These are phyloP conservation scores for Coniochaeta hoffmannii DNA, from an alignment of 2,329 filamentous ascomycete species.

Conservation along the genomic window DNA sequence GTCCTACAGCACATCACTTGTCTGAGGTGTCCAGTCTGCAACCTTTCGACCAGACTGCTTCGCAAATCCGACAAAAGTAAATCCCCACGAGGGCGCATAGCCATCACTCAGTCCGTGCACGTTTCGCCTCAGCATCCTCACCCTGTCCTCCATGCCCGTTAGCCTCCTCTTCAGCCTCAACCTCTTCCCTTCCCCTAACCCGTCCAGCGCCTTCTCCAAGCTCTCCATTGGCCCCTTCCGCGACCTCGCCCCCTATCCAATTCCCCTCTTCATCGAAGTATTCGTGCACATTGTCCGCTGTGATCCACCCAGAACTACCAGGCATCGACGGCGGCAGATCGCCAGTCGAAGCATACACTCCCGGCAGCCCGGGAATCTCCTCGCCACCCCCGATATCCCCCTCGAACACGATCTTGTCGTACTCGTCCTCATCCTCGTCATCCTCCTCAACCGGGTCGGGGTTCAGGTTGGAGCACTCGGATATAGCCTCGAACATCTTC, in stretches of 20 bases:
- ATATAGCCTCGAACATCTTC: slow-evolving; percentile 61
- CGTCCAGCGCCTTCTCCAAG: slow-evolving; percentile 59
- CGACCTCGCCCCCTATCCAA: slow-evolving; percentile 50
- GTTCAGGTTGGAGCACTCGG: slow-evolving; percentile 68
- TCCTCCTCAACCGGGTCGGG: slow-evolving; percentile 58
- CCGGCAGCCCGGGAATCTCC: slow-evolving; percentile 41
- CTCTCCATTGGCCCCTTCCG: slow-evolving; percentile 35
- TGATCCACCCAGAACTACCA: slow-evolving; percentile 78
- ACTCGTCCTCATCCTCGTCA: slow-evolving; percentile 47
- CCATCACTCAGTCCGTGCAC: slow-evolving; percentile 32
- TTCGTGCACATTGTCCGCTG: slow-evolving; percentile 80
- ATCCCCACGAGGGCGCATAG: neutral
- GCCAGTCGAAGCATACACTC: slow-evolving; percentile 32
- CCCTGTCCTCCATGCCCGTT: slow-evolving; percentile 24
- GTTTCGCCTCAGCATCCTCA: slow-evolving; percentile 38
- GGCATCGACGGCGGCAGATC: slow-evolving; percentile 58
- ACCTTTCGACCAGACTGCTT: too few relatives aligned
- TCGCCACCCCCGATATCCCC: slow-evolving; percentile 47
- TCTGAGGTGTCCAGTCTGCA: too few relatives aligned
- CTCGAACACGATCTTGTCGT: slow-evolving; percentile 51
- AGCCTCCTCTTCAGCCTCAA: slow-evolving; percentile 34
- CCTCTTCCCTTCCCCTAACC: slow-evolving; percentile 45
- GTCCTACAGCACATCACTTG: too few relatives aligned
- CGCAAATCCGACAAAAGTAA: too few relatives aligned
- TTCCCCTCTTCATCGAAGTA: slow-evolving; percentile 78